These are phyloP conservation scores for Fusarium miscanthi DNA, from an alignment of 2,329 filamentous ascomycete species.

Conservation along the genomic window DNA sequence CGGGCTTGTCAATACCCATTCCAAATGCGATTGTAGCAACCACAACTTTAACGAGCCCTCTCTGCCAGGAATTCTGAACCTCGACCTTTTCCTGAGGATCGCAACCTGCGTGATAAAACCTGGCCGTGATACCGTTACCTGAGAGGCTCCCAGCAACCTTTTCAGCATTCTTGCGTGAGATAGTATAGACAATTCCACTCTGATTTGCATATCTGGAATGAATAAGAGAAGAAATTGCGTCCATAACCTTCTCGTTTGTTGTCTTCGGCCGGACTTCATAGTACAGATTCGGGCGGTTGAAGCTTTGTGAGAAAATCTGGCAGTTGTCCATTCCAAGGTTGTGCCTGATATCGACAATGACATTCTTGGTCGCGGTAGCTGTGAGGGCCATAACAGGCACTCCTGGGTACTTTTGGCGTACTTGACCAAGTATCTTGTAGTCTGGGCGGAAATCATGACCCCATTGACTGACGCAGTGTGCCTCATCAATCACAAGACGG, in stretches of 20 bases:
- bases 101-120: constrained; percentile 89
- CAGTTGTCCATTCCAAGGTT: constrained; percentile 87
- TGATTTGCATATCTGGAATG: constrained; percentile 74
- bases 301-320: constrained; percentile 87
- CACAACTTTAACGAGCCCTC: constrained; percentile 82
- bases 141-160: constrained; percentile 77
- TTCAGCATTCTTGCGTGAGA: constrained; percentile 87
- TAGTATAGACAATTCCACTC: constrained; percentile 92
- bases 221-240: constrained; percentile 73
- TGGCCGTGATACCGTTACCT: constrained; percentile 74
- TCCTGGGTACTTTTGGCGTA: constrained; percentile 77
- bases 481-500: constrained; percentile 95
- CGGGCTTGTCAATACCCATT: constrained; percentile 99
- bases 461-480: constrained; percentile 99
- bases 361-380: constrained; percentile 92
- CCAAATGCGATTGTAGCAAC: constrained; percentile 98
- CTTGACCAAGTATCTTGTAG: constrained; percentile 85
- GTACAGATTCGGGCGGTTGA: constrained; percentile 94
- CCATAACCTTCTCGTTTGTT: constrained; percentile 59
- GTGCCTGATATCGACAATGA: constrained; percentile 90
- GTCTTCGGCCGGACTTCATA: constrained; percentile 85
- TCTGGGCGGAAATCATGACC: constrained; percentile 97
- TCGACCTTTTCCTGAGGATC: constrained; percentile 72
- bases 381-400: constrained; percentile 96
- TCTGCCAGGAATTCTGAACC: constrained; percentile 86